Evolutionary conservation across 139 green algal genomes (phyloP).

Genomic region (Coelastrella sp.): DNA sequence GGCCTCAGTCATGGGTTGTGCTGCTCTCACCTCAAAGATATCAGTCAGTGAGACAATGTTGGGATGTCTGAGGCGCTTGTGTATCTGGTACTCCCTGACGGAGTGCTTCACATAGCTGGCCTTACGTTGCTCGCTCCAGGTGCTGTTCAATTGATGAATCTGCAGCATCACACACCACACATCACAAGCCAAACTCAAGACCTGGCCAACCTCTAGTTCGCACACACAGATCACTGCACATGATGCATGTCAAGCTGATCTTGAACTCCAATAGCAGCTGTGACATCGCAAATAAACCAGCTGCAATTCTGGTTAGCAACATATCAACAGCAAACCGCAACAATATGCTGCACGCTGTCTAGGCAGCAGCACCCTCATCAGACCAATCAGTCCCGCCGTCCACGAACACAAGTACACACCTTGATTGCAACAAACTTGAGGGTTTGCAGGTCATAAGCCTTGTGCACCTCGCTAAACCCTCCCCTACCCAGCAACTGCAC

Average conservation of each 20-base stretch:
- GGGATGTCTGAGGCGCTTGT: slow-evolving; percentile 79
- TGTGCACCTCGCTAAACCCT: slow-evolving; percentile 95
- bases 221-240: too few species aligned
- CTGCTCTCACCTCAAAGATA: slow-evolving; percentile 89
- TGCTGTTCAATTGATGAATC: slow-evolving; percentile 87
- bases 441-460: slow-evolving; percentile 49
- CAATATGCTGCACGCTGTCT: too few species aligned
- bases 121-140: slow-evolving; percentile 88
- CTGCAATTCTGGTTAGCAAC: too few species aligned
- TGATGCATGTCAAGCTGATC: too few species aligned
- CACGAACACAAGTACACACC: slow-evolving; percentile 26
- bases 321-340: too few species aligned
- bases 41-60: slow-evolving; percentile 89
- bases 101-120: slow-evolving; percentile 92
- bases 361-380: too few species aligned
- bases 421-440: slow-evolving; percentile 70
- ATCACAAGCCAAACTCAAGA: too few species aligned
- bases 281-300: too few species aligned
- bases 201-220: too few species aligned
- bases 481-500: slow-evolving; percentile 92
- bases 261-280: too few species aligned
- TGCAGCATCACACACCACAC: slow-evolving; percentile 62
- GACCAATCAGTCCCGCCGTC: too few species aligned
- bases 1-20: not conserved
- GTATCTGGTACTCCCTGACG: slow-evolving; percentile 94